Conservation (phyloP, 331 rosid genomes). For the Quercus tomentella region DNA sequence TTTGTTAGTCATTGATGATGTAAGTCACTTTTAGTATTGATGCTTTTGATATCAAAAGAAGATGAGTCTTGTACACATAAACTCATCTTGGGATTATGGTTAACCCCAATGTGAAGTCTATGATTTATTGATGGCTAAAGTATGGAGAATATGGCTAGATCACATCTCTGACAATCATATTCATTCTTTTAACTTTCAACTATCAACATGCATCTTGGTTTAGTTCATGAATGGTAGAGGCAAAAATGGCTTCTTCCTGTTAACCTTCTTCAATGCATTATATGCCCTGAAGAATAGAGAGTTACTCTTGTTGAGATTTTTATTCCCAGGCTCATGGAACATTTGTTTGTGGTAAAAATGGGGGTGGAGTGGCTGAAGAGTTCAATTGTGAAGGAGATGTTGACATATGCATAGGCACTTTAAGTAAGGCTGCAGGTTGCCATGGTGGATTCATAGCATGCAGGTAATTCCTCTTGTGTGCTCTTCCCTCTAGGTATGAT, state of each 20-base stretch:
- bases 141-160: neutral
- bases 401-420: conserved; percentile 86
- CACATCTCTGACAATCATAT: neutral
- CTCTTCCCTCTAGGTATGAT: neutral
- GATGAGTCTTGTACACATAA: neutral
- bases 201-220: neutral
- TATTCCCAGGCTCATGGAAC: conserved; percentile 84
- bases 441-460: conserved; percentile 98
- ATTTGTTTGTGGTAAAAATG: conserved; percentile 86
- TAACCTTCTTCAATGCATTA: neutral
- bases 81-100: conserved; percentile 8
- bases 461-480: conserved; percentile 49
- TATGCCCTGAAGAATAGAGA: conserved; percentile 6
- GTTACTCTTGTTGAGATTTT: neutral
- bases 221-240: neutral
- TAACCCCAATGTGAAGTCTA: neutral
- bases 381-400: conserved; percentile 81
- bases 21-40: conserved; percentile 36
- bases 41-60: neutral
- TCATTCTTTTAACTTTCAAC: neutral
- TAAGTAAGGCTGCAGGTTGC: conserved; percentile 95
- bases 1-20: conserved; percentile 90
- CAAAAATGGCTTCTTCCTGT: conserved; percentile 4
- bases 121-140: neutral
- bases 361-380: conserved; percentile 95